Conservation (phyloP, 108 stramenopile genomes). For the Nitzschia sp. region DNA sequence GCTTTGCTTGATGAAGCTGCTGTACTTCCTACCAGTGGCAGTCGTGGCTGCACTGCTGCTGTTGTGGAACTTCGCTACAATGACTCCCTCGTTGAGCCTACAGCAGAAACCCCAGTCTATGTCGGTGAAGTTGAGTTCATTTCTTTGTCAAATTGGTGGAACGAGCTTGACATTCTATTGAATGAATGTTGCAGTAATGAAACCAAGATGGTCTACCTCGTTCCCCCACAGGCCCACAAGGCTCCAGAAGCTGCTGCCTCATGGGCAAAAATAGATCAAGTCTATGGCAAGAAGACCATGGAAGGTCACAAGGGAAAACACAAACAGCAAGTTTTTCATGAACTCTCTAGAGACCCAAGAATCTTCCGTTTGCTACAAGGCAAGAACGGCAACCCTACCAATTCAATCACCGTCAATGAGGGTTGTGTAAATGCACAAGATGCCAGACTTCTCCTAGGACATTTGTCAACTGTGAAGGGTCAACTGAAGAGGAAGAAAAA, state of each 20-base stretch:
- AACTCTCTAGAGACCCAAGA: constrained; percentile 25
- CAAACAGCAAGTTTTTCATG: constrained; percentile 18
- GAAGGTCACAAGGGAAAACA: constrained; percentile 1
- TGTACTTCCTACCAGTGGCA: constrained; percentile 48
- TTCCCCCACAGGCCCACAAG: constrained; percentile 22
- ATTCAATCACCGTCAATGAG: too few relatives aligned
- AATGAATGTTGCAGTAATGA: constrained; percentile 47
- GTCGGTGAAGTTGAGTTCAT: constrained; percentile 47
- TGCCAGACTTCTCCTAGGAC: too few relatives aligned
- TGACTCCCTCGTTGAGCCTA: constrained; percentile 20
- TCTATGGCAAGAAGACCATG: constrained; percentile 46
- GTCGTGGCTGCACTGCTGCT: constrained; percentile 51
- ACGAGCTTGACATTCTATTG: constrained; percentile 38
- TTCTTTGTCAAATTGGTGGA: constrained; percentile 42
- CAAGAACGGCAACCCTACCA: too few relatives aligned
- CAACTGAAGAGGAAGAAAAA: too few relatives aligned
- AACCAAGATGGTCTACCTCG: constrained; percentile 30
- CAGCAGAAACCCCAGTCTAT: constrained; percentile 32
- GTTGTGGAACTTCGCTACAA: constrained; percentile 45
- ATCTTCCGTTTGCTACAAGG: constrained; percentile 28
- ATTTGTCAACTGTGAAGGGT: too few relatives aligned
- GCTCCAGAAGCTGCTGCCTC: constrained; percentile 43
- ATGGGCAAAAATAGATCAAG: constrained; percentile 56
- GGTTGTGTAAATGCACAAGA: too few relatives aligned
- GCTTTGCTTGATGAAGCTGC: constrained; percentile 51